phyloP scores from a whole-genome alignment of 768 basidiomycete genomes.

The Tulasnella sp. region DNA sequence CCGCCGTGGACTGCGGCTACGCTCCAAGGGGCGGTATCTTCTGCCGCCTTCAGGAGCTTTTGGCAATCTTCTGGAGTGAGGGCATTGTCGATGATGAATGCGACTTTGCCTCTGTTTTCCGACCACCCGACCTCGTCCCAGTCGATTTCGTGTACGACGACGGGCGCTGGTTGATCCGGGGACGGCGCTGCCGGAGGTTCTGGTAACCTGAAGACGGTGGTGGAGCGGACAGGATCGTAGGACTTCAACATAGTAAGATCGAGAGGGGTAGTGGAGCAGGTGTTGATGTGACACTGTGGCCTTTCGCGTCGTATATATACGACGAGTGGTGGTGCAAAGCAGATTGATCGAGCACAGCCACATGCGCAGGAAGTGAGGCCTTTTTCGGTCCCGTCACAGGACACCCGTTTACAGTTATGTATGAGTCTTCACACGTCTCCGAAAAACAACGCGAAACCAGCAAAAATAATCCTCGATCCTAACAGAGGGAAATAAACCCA shows the following conservation, averaged over 20 bases:
- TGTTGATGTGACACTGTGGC: background rate
- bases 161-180: constrained; percentile 25
- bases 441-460: no score
- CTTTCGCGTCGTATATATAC: no score
- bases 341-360: no score
- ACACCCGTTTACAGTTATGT: no score
- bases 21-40: constrained; percentile 17
- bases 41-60: constrained; percentile 26
- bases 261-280: background rate
- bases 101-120: constrained; percentile 29
- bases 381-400: no score
- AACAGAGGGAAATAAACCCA: no score
- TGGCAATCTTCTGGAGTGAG: constrained; percentile 34
- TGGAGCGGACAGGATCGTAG: background rate
- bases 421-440: no score
- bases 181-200: background rate
- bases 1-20: constrained; percentile 23
- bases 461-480: no score
- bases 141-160: constrained; percentile 32
- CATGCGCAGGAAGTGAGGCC: no score
- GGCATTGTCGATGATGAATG: constrained; percentile 35
- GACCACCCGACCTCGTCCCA: constrained; percentile 27
- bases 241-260: background rate
- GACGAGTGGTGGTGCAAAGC: no score
- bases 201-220: background rate